These are phyloP conservation scores for Teratosphaeria gauchensis DNA, from an alignment of 2,329 filamentous ascomycete genomes.

Conservation along the genomic window DNA sequence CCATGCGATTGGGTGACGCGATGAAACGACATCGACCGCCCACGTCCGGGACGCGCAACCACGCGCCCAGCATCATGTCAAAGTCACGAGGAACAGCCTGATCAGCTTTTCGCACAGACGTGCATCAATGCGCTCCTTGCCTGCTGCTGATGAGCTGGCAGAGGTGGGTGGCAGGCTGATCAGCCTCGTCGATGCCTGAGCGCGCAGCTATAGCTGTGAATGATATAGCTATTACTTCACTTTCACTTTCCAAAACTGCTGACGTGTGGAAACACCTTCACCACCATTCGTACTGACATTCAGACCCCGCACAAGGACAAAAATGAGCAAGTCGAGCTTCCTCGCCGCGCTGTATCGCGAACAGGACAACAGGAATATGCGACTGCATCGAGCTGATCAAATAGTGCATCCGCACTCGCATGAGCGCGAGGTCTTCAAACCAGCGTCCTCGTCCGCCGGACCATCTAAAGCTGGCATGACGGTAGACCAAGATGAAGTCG, in stretches of 20 bases:
- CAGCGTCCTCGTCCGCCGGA: neutral
- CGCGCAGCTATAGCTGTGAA: neutral
- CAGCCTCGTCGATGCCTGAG: neutral
- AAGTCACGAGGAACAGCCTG: neutral
- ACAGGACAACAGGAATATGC: neutral
- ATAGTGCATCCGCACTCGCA: neutral
- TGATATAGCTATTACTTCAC: neutral
- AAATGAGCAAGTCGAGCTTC: neutral
- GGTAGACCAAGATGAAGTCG: neutral
- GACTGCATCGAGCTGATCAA: neutral
- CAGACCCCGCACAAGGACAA: neutral
- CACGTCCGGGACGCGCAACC: too few relatives aligned
- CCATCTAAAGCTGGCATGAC: neutral
- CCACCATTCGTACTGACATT: neutral
- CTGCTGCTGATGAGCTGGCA: neutral
- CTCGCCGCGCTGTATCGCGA: neutral
- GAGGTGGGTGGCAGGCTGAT: neutral
- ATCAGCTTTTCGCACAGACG: neutral
- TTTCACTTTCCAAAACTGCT: neutral
- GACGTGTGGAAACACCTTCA: neutral
- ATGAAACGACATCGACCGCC: neutral
- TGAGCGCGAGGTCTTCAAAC: neutral
- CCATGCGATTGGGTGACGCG: neutral
- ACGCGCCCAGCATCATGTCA: too few relatives aligned
- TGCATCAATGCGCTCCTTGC: neutral